Evolutionary conservation across 176 grass and related monocot genomes (phyloP), one percentile per base, ranked within the genome.

Genomic region (Calamus simplicifolius): DNA sequence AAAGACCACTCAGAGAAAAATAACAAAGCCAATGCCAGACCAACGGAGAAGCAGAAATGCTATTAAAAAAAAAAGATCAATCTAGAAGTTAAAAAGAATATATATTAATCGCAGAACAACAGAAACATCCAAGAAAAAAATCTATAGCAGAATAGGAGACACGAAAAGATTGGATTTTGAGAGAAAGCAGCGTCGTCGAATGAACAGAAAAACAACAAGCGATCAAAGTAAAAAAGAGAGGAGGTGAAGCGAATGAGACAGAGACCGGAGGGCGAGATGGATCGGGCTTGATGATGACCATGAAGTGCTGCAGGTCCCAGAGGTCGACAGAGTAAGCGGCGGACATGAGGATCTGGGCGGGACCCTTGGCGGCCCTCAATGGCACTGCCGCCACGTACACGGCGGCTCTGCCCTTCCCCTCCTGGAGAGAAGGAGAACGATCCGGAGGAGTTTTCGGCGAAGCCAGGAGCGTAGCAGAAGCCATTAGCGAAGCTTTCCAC

Each of bases 341-440:
- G 2, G 84, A 91, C 75, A 82, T 66, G n/a, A 90, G 6, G 58
- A 62, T 63, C 64, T 97, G 87, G 16, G 66, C 28, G 10, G 78
- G 84, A 25, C 93, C 93, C 67, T 54, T 73, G 19, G 73, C 54
- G 4, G 68, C 91, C 19, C 73, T 66, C 52, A 97, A 69, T 7
- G 87, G 93, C 67, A 88, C 78, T 0, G 87, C 78, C 27, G 87
- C 81, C 19, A 97, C 87, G 74, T 91, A 88, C 30, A 91, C 78
- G 16, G 78, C 63, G 16, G 59, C 28, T 63, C 50, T 18, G 26
- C 50, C 25, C 59, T 19, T 68, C 27, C 25, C 54, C 29, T 52
- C 23, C 19, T 49, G 48, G 52, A 61, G 77, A 16, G 50, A 56
- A 50, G 18, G 54, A 6, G 16, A 64, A 50, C 27, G 26, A 38